Percentiles rank a stretch among this genome's conserved stretches.
phyloP scores from a whole-genome alignment of 176 grass and related monocot genomes.

The Triticum timopheevii region DNA sequence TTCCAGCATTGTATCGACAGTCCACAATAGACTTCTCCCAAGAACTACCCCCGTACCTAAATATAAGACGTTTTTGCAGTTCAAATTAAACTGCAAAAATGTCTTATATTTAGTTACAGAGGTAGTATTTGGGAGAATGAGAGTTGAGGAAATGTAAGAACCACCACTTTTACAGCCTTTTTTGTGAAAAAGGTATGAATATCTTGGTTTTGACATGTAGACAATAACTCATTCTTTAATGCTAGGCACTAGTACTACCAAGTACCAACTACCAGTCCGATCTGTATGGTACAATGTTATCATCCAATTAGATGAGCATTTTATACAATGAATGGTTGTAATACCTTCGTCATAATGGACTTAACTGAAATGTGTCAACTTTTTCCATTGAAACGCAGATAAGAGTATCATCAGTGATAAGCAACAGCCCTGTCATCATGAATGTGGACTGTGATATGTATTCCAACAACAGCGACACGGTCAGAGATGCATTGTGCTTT shows the following conservation, averaged over 20 bases:
- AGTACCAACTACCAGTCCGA: background rate
- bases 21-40: background rate
- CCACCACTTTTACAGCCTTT: background rate
- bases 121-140: background rate
- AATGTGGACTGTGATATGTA: constrained; percentile 66
- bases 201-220: background rate
- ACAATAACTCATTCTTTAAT: background rate
- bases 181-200: background rate
- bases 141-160: background rate
- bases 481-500: constrained; percentile 53
- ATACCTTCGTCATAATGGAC: background rate
- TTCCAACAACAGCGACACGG: constrained; percentile 47
- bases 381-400: constrained; percentile 24
- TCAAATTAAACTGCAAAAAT: too few relatives aligned
- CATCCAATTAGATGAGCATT: background rate
- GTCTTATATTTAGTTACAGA: too few relatives aligned
- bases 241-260: background rate
- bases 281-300: background rate
- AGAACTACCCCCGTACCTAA: too few relatives aligned
- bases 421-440: constrained; percentile 56
- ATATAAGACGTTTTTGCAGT: too few relatives aligned
- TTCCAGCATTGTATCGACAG: background rate
- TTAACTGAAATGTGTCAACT: background rate
- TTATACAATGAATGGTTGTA: background rate
- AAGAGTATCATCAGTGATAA: constrained; percentile 59